Conservation (phyloP, 1,139 yeast species). For the Geotrichum cucujoidarum region DNA sequence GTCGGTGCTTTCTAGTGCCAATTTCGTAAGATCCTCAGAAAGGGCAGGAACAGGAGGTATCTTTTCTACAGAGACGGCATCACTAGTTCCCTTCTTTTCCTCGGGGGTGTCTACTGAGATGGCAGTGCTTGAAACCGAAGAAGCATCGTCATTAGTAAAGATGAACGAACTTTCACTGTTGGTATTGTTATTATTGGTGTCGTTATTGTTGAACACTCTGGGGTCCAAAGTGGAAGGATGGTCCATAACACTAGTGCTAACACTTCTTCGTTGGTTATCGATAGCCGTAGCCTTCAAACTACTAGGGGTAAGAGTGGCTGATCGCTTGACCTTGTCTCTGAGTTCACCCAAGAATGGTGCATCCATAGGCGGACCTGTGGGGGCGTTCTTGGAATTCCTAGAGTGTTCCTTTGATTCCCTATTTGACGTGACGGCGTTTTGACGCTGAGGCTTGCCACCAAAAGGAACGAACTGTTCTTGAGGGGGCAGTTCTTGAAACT, state of each 20-base stretch:
- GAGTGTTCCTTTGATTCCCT: slow-evolving; percentile 51
- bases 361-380: slow-evolving; percentile 1
- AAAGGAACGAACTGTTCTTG: not conserved
- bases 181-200: too few relatives aligned
- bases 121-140: not conserved
- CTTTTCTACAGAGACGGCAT: not conserved
- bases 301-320: slow-evolving; percentile 3
- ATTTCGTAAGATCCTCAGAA: not conserved
- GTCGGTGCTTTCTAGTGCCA: not conserved
- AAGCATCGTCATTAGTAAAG: not conserved
- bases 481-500: not conserved
- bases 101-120: not conserved
- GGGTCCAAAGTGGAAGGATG: slow-evolving; percentile 2
- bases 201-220: not conserved
- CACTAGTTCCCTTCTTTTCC: not conserved
- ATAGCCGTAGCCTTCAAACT: not conserved
- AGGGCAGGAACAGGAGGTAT: not conserved
- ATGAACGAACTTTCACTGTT: not conserved
- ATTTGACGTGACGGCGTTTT: slow-evolving; percentile 44
- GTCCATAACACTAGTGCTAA: slow-evolving; percentile 14
- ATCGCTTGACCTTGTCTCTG: slow-evolving; percentile 11
- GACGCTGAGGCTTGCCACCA: slow-evolving; percentile 51
- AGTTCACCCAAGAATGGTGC: slow-evolving; percentile 10
- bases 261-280: slow-evolving; percentile 13
- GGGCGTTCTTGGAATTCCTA: slow-evolving; percentile 7